These are phyloP conservation scores for Monilinia vaccinii-corymbosi DNA, from an alignment of 2,329 filamentous ascomycete genomes.

Conservation along the genomic window DNA sequence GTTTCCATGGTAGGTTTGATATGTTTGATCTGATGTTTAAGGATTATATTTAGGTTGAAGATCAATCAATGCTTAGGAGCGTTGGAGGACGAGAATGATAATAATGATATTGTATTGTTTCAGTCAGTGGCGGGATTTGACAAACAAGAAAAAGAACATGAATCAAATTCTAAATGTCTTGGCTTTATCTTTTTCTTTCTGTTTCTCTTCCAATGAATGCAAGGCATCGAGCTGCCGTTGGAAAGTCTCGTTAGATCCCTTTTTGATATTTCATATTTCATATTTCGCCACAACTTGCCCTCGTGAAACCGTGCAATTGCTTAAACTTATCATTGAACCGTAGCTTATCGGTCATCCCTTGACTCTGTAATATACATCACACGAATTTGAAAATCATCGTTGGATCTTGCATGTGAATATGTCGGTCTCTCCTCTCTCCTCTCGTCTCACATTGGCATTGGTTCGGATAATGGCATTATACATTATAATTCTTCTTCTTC, in stretches of 20 bases:
- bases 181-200: neutral
- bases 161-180: conserved; percentile 9
- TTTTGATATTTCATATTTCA: too few species aligned
- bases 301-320: conserved; percentile 4
- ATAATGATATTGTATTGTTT: neutral
- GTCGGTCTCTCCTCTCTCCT: too few species aligned
- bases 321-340: neutral
- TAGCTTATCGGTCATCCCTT: conserved; percentile 7
- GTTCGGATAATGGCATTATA: neutral
- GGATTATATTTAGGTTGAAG: conserved; percentile 1
- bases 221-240: conserved; percentile 4
- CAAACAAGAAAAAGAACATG: too few species aligned
- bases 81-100: too few species aligned
- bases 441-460: neutral
- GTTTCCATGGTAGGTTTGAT: neutral
- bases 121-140: neutral
- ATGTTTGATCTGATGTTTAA: conserved; percentile 8
- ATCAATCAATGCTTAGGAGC: conserved; percentile 1
- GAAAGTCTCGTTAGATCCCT: neutral
- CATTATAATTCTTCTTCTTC: too few species aligned
- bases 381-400: conserved; percentile 2
- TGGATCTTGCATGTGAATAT: conserved; percentile 7
- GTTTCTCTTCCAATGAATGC: neutral
- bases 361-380: conserved; percentile 6
- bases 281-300: conserved; percentile 15